Conservation (phyloP, 805 yeast genomes). For the Sporopachydermia lactativora region DNA sequence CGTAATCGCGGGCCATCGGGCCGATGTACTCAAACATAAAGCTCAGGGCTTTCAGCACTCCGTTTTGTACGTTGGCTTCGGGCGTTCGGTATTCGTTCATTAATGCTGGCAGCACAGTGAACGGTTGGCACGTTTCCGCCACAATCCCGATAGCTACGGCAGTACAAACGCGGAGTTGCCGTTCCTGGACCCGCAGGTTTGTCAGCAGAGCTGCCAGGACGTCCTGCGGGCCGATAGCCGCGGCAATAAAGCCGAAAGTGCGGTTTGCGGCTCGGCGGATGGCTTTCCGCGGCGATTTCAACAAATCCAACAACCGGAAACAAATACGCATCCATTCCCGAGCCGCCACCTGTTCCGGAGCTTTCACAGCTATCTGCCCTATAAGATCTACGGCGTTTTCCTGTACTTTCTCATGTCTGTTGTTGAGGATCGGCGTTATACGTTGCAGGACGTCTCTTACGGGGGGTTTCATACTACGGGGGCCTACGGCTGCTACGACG, state of each 20-base stretch:
- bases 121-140: conserved; percentile 86
- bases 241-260: conserved; percentile 84
- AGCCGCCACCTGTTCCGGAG: conserved; percentile 73
- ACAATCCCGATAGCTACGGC: conserved; percentile 97
- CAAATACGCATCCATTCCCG: conserved; percentile 97
- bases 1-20: conserved; percentile 63
- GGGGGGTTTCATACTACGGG: conserved; percentile 61
- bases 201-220: conserved; percentile 73
- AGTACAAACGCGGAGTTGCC: conserved; percentile 91
- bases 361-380: conserved; percentile 68
- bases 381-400: conserved; percentile 66
- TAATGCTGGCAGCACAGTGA: conserved; percentile 83
- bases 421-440: conserved; percentile 79
- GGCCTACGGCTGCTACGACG: conserved; percentile 46
- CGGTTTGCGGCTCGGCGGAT: conserved; percentile 77
- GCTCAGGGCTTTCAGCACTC: conserved; percentile 80
- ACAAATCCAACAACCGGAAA: conserved; percentile 77
- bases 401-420: conserved; percentile 84
- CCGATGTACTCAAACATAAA: conserved; percentile 90
- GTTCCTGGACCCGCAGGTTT: conserved; percentile 82
- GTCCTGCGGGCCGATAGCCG: conserved; percentile 92
- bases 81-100: conserved; percentile 94
- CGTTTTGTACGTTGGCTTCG: conserved; percentile 87
- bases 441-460: conserved; percentile 73
- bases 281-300: conserved; percentile 63